These are phyloP conservation scores for Casuarina glauca DNA, from an alignment of 306 rosid genomes.

Conservation along the genomic window DNA sequence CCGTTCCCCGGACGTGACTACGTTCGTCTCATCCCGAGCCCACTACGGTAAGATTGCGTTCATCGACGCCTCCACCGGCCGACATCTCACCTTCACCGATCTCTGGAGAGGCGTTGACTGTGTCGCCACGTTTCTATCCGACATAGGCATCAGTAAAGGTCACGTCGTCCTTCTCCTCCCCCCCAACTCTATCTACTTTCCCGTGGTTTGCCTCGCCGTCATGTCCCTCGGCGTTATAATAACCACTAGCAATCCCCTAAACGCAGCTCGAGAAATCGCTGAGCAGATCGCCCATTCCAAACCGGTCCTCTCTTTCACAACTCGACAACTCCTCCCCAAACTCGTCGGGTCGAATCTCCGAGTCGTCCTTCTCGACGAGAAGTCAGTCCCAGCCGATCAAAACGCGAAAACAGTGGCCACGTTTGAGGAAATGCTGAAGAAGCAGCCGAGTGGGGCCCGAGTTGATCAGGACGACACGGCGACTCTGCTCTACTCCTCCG, in stretches of 20 bases:
- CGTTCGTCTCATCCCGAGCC: slow-evolving; percentile 77
- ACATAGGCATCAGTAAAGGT: slow-evolving; percentile 68
- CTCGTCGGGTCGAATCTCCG: slow-evolving; percentile 52
- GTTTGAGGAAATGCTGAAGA: slow-evolving; percentile 53
- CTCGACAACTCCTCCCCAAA: slow-evolving; percentile 48
- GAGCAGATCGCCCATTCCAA: slow-evolving; percentile 77
- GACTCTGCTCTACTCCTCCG: slow-evolving; percentile 78
- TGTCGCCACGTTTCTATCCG: slow-evolving; percentile 55
- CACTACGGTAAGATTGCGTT: slow-evolving; percentile 69
- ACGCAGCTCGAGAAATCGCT: slow-evolving; percentile 69
- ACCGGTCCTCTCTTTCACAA: slow-evolving; percentile 75
- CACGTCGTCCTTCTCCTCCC: slow-evolving; percentile 79
- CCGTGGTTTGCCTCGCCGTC: slow-evolving; percentile 73
- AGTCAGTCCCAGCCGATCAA: not conserved
- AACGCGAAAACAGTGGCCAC: slow-evolving; percentile 27
- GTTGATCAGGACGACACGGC: slow-evolving; percentile 79
- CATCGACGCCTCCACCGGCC: slow-evolving; percentile 81
- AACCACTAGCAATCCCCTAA: slow-evolving; percentile 92
- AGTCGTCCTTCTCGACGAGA: slow-evolving; percentile 54
- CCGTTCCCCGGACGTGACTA: slow-evolving; percentile 53
- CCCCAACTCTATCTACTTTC: slow-evolving; percentile 78
- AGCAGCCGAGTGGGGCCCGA: slow-evolving; percentile 18
- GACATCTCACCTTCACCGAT: slow-evolving; percentile 49
- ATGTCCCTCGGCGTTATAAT: slow-evolving; percentile 90
- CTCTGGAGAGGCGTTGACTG: slow-evolving; percentile 70